phyloP scores from a whole-genome alignment of 371 early-diverging fungal genomes.

The Parasitella parasitica region DNA sequence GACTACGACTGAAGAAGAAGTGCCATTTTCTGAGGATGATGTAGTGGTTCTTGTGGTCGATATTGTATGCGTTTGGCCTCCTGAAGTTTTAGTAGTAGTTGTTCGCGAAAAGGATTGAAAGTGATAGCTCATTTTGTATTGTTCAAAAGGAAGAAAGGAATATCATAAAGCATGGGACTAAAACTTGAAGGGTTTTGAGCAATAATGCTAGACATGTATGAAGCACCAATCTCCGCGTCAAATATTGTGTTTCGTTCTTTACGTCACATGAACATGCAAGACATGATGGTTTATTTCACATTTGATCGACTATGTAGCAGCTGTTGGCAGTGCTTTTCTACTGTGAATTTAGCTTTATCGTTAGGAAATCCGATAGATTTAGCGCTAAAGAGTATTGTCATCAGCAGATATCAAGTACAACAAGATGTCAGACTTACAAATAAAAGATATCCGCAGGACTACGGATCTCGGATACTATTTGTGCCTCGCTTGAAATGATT shows the following conservation, averaged over 20 bases:
- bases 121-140: slow-evolving; percentile 12
- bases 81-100: background rate
- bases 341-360: slow-evolving; percentile 34
- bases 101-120: slow-evolving; percentile 3
- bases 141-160: background rate
- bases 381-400: slow-evolving; percentile 10
- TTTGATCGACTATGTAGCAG: slow-evolving; percentile 6
- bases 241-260: background rate
- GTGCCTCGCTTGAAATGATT: slow-evolving; percentile 37
- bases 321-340: slow-evolving; percentile 27
- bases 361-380: slow-evolving; percentile 41
- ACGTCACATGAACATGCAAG: background rate
- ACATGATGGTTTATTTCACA: background rate
- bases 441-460: slow-evolving; percentile 31
- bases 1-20: background rate
- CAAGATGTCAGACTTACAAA: slow-evolving; percentile 26
- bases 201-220: background rate
- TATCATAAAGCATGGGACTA: background rate
- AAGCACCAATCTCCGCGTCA: background rate
- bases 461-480: slow-evolving; percentile 31
- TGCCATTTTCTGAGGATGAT: background rate
- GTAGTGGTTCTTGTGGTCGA: slow-evolving; percentile 2
- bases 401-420: background rate
- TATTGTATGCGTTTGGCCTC: background rate
- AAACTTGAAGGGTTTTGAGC: background rate